Conservation (phyloP, 1,284 basidiomycete genomes). For the Gymnopus androsaceus region DNA sequence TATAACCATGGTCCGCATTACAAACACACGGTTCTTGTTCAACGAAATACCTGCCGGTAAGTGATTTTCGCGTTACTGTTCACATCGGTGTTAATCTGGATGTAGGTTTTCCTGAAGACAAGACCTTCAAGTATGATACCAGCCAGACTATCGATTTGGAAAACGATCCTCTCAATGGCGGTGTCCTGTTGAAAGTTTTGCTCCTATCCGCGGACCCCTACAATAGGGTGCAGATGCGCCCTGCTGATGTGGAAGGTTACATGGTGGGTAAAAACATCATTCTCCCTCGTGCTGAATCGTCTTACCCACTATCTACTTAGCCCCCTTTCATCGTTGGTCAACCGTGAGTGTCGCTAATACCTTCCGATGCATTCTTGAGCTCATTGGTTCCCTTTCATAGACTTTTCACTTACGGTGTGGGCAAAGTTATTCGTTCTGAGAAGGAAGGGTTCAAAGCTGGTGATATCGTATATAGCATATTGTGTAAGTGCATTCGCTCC, state of each 20-base stretch:
- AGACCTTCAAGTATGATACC: constrained; percentile 48
- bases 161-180: constrained; percentile 46
- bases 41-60: constrained; percentile 34
- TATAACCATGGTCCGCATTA: constrained; percentile 32
- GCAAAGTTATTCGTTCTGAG: constrained; percentile 32
- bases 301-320: constrained; percentile 9
- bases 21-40: constrained; percentile 38
- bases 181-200: constrained; percentile 50
- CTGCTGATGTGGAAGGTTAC: constrained; percentile 40
- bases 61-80: not conserved
- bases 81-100: not conserved
- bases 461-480: constrained; percentile 29
- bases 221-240: constrained; percentile 39
- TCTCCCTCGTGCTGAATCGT: not conserved
- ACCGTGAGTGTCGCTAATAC: constrained; percentile 36
- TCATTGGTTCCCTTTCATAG: constrained; percentile 22
- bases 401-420: constrained; percentile 37
- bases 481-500: constrained; percentile 21
- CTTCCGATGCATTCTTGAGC: not conserved
- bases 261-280: not conserved
- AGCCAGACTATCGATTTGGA: constrained; percentile 52
- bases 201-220: constrained; percentile 53
- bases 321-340: constrained; percentile 38
- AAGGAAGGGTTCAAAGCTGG: constrained; percentile 26
- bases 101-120: constrained; percentile 47